phyloP scores from a whole-genome alignment of 1,284 basidiomycete species.

The Microbotryum saponariae region DNA sequence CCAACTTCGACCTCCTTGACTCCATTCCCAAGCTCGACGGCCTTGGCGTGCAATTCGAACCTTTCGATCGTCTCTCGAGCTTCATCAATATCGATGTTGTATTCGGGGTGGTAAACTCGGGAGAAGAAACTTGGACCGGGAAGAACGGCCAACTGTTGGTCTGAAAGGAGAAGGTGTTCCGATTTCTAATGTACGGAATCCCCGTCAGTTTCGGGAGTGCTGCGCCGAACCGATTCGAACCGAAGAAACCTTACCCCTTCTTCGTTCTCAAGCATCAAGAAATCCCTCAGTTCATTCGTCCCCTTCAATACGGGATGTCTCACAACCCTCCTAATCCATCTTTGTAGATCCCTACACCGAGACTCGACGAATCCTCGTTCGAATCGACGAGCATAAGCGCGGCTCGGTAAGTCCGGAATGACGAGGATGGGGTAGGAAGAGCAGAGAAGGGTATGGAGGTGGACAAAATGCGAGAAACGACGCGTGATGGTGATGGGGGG shows the following conservation, averaged over 20 bases:
- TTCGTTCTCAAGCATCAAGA: constrained; percentile 59
- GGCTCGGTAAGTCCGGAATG: constrained; percentile 70
- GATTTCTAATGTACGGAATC: constrained; percentile 1
- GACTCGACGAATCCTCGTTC: constrained; percentile 73
- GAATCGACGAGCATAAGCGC: constrained; percentile 71
- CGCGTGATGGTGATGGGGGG: constrained; percentile 63
- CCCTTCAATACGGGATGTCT: constrained; percentile 71
- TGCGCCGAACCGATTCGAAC: not conserved
- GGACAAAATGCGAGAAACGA: constrained; percentile 74
- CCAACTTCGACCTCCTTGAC: constrained; percentile 40
- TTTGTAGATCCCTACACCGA: constrained; percentile 65
- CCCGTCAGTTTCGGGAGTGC: not conserved
- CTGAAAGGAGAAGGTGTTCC: not conserved
- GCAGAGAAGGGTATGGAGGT: constrained; percentile 60
- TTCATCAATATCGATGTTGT: constrained; percentile 62
- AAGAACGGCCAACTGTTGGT: not conserved
- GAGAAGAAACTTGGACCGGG: constrained; percentile 53
- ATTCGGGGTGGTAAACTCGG: constrained; percentile 70
- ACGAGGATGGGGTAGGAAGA: constrained; percentile 63
- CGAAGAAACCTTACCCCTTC: constrained; percentile 14
- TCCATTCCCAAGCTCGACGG: constrained; percentile 53
- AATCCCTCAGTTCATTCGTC: constrained; percentile 70
- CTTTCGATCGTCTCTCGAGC: constrained; percentile 38
- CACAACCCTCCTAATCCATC: constrained; percentile 62
- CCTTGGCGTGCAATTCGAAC: constrained; percentile 58